phyloP scores from a whole-genome alignment of 2,329 filamentous ascomycete genomes.

The Pseudocercospora fuligena region DNA sequence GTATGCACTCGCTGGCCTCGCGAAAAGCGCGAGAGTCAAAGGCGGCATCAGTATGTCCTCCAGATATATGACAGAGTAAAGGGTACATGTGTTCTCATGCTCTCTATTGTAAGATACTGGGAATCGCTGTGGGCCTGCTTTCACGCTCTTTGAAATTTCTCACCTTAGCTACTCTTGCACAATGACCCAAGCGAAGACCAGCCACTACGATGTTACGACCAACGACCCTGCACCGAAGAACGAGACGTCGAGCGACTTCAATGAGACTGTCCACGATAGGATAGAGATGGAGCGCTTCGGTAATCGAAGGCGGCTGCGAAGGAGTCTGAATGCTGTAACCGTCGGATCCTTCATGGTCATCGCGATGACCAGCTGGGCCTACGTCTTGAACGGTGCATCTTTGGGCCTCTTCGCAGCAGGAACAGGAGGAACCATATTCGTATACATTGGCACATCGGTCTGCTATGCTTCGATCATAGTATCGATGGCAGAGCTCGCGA shows the following conservation, averaged over 20 bases:
- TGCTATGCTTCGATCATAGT: constrained; percentile 5
- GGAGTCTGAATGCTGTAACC: constrained; percentile 9
- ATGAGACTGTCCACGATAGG: background rate
- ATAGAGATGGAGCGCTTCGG: constrained; percentile 15
- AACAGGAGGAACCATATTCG: constrained; percentile 10
- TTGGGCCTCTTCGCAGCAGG: constrained; percentile 9
- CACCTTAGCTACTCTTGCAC: background rate
- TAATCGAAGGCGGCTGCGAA: constrained; percentile 2
- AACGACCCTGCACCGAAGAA: background rate
- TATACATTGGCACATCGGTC: constrained; percentile 8
- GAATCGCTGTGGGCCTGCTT: background rate
- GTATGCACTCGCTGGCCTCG: background rate
- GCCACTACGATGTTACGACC: background rate
- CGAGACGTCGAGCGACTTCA: background rate
- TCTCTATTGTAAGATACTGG: background rate
- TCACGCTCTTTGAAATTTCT: background rate
- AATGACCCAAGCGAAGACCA: background rate
- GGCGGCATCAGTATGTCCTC: background rate
- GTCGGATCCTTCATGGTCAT: constrained; percentile 19
- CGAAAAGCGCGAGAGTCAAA: constrained; percentile 6
- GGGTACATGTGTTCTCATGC: background rate
- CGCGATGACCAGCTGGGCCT: constrained; percentile 11
- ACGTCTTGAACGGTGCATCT: constrained; percentile 14
- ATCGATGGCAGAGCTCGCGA: constrained; percentile 11
- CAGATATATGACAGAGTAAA: too few species aligned